Base-by-base conservation (phyloP, 2,329 filamentous ascomycete species). In the Fusarium penzigii region DNA sequence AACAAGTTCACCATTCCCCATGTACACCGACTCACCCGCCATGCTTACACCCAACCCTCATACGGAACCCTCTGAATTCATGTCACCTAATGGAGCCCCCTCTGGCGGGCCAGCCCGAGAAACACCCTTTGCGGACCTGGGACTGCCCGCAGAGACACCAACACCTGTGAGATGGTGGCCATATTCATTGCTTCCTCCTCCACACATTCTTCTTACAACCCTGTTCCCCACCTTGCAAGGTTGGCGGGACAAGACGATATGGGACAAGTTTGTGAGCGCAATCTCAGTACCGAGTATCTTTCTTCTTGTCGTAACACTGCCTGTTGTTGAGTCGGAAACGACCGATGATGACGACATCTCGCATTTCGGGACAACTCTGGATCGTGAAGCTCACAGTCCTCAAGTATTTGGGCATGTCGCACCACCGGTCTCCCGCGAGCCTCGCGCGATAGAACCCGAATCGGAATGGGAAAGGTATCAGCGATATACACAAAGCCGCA, bases 231-330 rank as follows among this genome's bases (percentile, higher is more conserved):
- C 93, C 0, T 73, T 99, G 29, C 87, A 86, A 58, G 86, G 82
- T 25, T 99, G 93, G 91, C 77, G 72, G 41, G 83, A 88, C 29
- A 97, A 97, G 72, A 85, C 78, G n/a, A 71, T 88, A n/a, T 91
- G 87, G 85, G 92, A 93, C 63, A 92, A 89, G 65, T 74, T 92
- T 42, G 75, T 97, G 44, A 93, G 91, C 40, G 64, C 94, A 11
- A 80, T 95, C 38, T 92, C 92, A 8, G 87, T 91, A n/a, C 90
- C 92, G 1, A 95, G 89, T 62, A 91, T 99, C 38, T 90, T 99
- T 56, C 74, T 97, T 2, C 78, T 99, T 5, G 93, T 93, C 1
- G 85, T 94, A 43, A 99, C 94, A 1, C 72, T 99, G 5, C 94
- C 95, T 0, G 92, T 99, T 1, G 90, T 96, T 6, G 93, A 97